A percentile compares a stretch with the other conserved stretches of the same genome.
Conservation (phyloP, 78 protist genomes). For the Cavenderia fasciculata region DNA sequence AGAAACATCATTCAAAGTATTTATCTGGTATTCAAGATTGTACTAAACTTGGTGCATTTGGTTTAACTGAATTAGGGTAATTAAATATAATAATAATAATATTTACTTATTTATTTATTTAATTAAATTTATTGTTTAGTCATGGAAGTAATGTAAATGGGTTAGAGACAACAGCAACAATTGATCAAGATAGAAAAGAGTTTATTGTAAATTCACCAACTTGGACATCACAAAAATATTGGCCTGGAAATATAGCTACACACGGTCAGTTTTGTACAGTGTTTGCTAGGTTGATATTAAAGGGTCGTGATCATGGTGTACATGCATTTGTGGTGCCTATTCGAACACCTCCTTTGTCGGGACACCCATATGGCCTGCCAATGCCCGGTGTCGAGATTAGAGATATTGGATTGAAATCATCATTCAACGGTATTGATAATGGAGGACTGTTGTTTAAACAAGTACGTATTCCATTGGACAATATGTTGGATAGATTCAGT, state of each 20-base stretch:
- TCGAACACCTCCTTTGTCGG: neutral
- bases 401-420: constrained; percentile 56
- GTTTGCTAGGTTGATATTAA: constrained; percentile 70
- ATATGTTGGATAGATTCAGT: constrained; percentile 76
- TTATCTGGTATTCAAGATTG: constrained; percentile 27
- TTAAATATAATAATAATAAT: no score
- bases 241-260: constrained; percentile 76
- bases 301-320: constrained; percentile 68
- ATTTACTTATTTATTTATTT: no score
- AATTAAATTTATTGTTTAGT: no score
- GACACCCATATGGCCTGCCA: constrained; percentile 28
- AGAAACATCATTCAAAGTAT: constrained; percentile 56
- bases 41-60: constrained; percentile 51
- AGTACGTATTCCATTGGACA: constrained; percentile 60
- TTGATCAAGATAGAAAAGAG: constrained; percentile 26
- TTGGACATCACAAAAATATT: constrained; percentile 64
- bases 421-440: constrained; percentile 73
- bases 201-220: constrained; percentile 72
- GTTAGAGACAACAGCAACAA: constrained; percentile 86
- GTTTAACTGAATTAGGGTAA: constrained; percentile 57
- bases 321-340: constrained; percentile 80
- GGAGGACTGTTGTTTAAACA: constrained; percentile 54
- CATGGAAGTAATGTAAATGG: constrained; percentile 86
- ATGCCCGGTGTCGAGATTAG: constrained; percentile 69
- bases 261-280: constrained; percentile 80